Evolutionary conservation across 768 basidiomycete species (phyloP).

Genomic region (Wakefieldia striispora): DNA sequence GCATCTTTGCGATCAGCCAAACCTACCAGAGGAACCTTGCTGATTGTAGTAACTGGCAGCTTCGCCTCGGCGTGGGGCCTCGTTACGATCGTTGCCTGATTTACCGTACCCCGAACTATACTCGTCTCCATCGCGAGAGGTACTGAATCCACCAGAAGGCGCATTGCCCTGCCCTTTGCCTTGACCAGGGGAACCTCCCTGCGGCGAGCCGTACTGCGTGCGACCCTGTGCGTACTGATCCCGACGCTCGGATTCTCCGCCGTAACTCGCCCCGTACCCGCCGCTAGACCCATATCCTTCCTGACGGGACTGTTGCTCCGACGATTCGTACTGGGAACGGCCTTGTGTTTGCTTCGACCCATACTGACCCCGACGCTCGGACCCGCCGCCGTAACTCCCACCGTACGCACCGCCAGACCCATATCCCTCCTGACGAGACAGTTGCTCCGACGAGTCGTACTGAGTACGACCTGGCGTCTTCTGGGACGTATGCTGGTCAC

Average conservation of each 20-base stretch:
- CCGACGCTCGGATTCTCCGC: conserved; percentile 3
- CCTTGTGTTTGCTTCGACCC: conserved; percentile 3
- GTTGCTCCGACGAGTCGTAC: too few relatives aligned
- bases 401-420: too few relatives aligned
- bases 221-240: conserved; percentile 15
- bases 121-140: conserved; percentile 11
- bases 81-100: background rate
- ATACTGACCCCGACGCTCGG: conserved; percentile 2
- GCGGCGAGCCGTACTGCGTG: conserved; percentile 6
- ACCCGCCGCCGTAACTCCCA: background rate
- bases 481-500: too few relatives aligned
- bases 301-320: conserved; percentile 5
- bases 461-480: too few relatives aligned
- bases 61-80: conserved; percentile 14
- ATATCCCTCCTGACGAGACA: too few relatives aligned
- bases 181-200: conserved; percentile 1
- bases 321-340: conserved; percentile 11
- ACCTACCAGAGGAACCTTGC: conserved; percentile 2
- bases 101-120: conserved; percentile 8
- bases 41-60: conserved; percentile 17
- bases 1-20: background rate
- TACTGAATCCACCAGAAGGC: conserved; percentile 18
- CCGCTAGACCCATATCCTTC: conserved; percentile 4
- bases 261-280: background rate
- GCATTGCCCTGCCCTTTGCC: conserved; percentile 4